phyloP scores from a whole-genome alignment of 495 filamentous ascomycete species.

The Parmelia sp. region DNA sequence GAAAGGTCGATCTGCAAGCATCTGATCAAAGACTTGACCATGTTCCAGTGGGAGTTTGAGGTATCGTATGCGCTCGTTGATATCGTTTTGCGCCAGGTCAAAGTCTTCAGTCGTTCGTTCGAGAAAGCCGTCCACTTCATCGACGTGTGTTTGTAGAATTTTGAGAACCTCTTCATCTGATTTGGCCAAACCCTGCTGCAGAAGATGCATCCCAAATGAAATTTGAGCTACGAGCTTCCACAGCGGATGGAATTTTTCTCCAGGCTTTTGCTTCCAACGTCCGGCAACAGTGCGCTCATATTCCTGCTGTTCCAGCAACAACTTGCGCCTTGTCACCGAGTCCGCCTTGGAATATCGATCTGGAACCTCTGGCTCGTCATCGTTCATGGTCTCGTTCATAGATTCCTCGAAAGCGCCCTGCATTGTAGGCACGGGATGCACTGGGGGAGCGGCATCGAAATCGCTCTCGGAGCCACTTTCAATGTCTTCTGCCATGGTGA shows the following conservation, averaged over 20 bases:
- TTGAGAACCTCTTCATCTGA: constrained; percentile 78
- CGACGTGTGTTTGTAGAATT: constrained; percentile 86
- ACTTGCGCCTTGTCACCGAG: constrained; percentile 59
- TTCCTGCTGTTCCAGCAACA: constrained; percentile 60
- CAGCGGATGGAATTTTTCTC: constrained; percentile 71
- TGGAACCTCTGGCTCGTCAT: constrained; percentile 34
- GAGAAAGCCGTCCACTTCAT: constrained; percentile 87
- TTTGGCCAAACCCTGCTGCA: constrained; percentile 79
- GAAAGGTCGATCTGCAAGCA: constrained; percentile 79
- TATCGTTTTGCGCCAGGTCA: constrained; percentile 67
- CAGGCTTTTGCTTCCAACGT: constrained; percentile 64
- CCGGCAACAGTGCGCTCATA: constrained; percentile 60
- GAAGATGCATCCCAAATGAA: constrained; percentile 83
- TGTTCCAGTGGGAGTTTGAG: constrained; percentile 81
- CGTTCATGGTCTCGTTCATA: constrained; percentile 60
- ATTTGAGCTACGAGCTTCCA: constrained; percentile 90
- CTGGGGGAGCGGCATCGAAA: constrained; percentile 41
- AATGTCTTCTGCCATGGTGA: constrained; percentile 28
- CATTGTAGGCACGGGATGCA: constrained; percentile 76
- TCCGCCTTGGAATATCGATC: constrained; percentile 52
- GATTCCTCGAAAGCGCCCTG: constrained; percentile 94
- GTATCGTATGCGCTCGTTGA: constrained; percentile 65
- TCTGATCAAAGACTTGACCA: constrained; percentile 74
- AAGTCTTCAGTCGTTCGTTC: constrained; percentile 82
- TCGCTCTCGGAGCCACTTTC: constrained; percentile 27